Evolutionary conservation across 2,329 filamentous ascomycete species (phyloP).

Genomic region (Hymenoscyphus infarciens): DNA sequence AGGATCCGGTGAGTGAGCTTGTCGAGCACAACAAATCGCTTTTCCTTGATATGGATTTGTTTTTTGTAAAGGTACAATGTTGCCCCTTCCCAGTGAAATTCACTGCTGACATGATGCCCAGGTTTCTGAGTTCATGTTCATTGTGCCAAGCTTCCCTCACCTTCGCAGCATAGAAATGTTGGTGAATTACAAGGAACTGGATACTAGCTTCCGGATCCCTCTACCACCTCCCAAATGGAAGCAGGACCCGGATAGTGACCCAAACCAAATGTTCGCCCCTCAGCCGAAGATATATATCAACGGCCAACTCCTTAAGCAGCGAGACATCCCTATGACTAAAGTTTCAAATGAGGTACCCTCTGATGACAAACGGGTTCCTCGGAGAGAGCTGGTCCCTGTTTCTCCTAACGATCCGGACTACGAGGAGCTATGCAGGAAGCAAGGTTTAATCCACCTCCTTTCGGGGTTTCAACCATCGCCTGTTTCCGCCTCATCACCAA

Average conservation of each 20-base stretch:
- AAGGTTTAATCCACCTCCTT: slow-evolving; percentile 54
- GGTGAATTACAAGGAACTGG: slow-evolving; percentile 54
- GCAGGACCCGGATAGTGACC: slow-evolving; percentile 48
- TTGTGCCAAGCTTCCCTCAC: slow-evolving; percentile 55
- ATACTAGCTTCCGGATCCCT: slow-evolving; percentile 16
- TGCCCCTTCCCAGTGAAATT: neutral
- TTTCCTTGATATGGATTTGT: slow-evolving; percentile 56
- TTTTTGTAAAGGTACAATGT: slow-evolving; percentile 60
- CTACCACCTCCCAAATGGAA: slow-evolving; percentile 49
- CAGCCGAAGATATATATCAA: slow-evolving; percentile 57
- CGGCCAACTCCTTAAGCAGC: slow-evolving; percentile 51
- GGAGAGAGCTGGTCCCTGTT: slow-evolving; percentile 50
- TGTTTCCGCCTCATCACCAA: neutral
- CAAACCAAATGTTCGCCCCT: slow-evolving; percentile 52
- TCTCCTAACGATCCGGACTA: slow-evolving; percentile 56
- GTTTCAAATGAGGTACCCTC: slow-evolving; percentile 50
- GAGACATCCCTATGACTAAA: slow-evolving; percentile 44
- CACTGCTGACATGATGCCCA: slow-evolving; percentile 35
- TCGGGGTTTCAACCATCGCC: slow-evolving; percentile 4
- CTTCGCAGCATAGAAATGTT: slow-evolving; percentile 52
- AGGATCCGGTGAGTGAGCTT: slow-evolving; percentile 18
- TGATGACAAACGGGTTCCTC: slow-evolving; percentile 51
- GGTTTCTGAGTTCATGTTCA: slow-evolving; percentile 60
- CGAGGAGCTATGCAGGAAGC: slow-evolving; percentile 50
- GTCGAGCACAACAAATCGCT: slow-evolving; percentile 26